Evolutionary conservation across 306 rosid species (phyloP), one percentile per base, ranked within the genome.

Genomic region (Casuarina equisetifolia): DNA sequence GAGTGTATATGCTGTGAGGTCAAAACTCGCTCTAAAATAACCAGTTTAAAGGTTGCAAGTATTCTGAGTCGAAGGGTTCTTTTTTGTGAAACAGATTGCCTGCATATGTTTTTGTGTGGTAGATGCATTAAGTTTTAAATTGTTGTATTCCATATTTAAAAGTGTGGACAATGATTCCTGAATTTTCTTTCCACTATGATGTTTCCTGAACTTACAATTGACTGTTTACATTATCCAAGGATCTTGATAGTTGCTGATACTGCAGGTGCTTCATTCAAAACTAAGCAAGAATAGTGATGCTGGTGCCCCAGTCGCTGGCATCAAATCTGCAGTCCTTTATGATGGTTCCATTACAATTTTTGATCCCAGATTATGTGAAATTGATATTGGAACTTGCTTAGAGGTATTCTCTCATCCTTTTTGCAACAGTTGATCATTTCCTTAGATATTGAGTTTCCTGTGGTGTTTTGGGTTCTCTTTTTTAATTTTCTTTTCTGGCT

Each of bases 341-440:
- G 91, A 92, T 76, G 99, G 97, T 78, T 95, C 99, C 48, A 90
- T 95, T 74, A 91, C 94, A 64, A 85, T 68, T 48, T 87, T 85
- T 76, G 92, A 88, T 83, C 80, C 96, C 48, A 81, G 95, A 81
- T 77, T 91, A 83, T 85, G 80, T 75, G 93, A 90, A 59, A 92
- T 91, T 88, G 99, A 95, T 77, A 92, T 91, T 54, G 97, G 94
- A 78, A 95, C 97, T 81, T 95, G 99, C 87, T 90, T 92, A 81
- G 99, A 95, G 97, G 99, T 95, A 91, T 79, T 72, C 74, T 55
- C 43, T 76, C 38, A 79, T 71, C 59, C 10, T 17, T 76, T 35
- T 64, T 17, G 38, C 39, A 17, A 55, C 70, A 54, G 25, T 55
- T 64, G 74, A 55, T 76, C 82, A 45, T 72, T 25, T 70, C 52